A percentile compares a stretch with the other conserved stretches of the same genome.
phyloP scores from a whole-genome alignment of 1,284 basidiomycete species.

The Melampsora americana region DNA sequence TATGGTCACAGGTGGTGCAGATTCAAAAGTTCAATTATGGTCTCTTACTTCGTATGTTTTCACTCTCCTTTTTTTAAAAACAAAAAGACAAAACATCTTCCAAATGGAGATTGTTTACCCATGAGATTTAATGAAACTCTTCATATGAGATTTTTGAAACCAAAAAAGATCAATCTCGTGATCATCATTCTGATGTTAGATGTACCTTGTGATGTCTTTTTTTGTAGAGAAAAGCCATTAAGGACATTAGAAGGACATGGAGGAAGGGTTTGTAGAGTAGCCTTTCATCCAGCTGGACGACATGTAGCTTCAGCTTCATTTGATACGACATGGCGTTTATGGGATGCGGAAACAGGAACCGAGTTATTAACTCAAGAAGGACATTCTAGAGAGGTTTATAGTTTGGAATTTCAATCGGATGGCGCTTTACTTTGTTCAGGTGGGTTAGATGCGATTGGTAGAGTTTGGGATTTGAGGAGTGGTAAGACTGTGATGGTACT shows the following conservation, averaged over 20 bases:
- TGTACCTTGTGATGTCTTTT: not conserved
- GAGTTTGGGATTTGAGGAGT: constrained; percentile 93
- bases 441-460: constrained; percentile 91
- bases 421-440: constrained; percentile 88
- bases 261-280: constrained; percentile 84
- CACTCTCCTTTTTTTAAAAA: not conserved
- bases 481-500: constrained; percentile 96
- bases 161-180: not conserved
- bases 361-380: constrained; percentile 91
- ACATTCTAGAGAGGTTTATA: constrained; percentile 93
- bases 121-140: not conserved
- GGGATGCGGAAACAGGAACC: constrained; percentile 78
- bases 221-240: constrained; percentile 69
- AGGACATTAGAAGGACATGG: constrained; percentile 81
- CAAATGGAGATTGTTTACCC: no score
- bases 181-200: constrained; percentile 25
- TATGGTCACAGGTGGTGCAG: constrained; percentile 84
- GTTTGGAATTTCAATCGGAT: constrained; percentile 91
- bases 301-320: constrained; percentile 93
- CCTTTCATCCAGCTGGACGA: constrained; percentile 89
- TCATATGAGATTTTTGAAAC: no score
- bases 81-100: no score
- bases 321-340: constrained; percentile 97
- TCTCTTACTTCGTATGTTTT: constrained; percentile 70
- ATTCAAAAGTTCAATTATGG: constrained; percentile 83